Evolutionary conservation across 208 protist genomes (phyloP), one percentile per base, ranked within the genome.

Genomic region (Willaertia magna): DNA sequence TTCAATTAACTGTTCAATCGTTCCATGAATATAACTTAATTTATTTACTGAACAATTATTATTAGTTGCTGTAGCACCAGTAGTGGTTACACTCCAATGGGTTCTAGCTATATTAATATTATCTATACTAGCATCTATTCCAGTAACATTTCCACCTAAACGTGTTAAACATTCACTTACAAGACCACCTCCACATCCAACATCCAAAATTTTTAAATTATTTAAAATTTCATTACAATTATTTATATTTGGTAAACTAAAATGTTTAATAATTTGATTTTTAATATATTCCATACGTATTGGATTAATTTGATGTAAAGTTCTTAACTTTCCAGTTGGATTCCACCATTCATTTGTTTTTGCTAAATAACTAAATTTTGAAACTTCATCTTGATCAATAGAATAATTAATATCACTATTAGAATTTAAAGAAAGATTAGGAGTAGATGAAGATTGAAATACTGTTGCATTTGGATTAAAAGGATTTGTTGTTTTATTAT

Each of bases 101-200:
- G n/a, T 40, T 46, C 86, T 88, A 2, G 95, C 95, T 0, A 95
- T 93, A 40, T 84, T 79, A 84, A 97, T 92, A 85, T 92, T 95
- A 85, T 95, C 92, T 16, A 75, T 89, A 67, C 93, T 94, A 48
- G 93, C 93, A 90, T 97, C 95, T 84, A 97, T 93, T 84, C 94
- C 95, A 14, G 92, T 88, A 2, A 97, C 95, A 40, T 91, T 90
- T 47, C 90, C 95, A 43, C 95, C 95, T 4, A 96, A 85, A 0
- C 94, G 91, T 18, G 92, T 92, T 22, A 97, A 87, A 40, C 90
- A 93, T 90, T 97, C 95, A 4, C 91, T 89, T 4, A 96, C 87
- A 59, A 97, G 92, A 40, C 95, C 95, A 14, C 92, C 94, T 44
- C 95, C 95, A 79, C 95, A 97, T 30, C 95, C 95, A 14, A 97